phyloP scores from a whole-genome alignment of 2,329 filamentous ascomycete genomes.

The Teratosphaeria pseudoeucalypti region DNA sequence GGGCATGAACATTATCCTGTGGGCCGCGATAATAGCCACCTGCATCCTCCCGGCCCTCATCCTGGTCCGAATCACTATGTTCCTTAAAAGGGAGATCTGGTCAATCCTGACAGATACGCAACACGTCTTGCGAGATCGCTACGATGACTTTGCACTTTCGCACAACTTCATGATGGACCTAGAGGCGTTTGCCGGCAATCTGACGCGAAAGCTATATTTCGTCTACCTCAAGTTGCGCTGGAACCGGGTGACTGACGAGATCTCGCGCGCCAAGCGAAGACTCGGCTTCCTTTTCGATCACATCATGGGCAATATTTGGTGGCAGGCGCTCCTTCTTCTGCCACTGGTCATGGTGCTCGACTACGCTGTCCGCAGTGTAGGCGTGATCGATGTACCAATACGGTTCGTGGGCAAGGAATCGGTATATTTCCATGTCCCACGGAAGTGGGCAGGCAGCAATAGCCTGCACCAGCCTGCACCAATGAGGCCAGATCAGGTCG shows the following conservation, averaged over 20 bases:
- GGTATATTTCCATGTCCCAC: background rate
- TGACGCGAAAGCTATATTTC: background rate
- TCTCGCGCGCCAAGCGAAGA: background rate
- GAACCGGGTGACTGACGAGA: background rate
- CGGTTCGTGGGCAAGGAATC: background rate
- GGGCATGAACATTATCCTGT: too few species aligned
- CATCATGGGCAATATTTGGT: background rate
- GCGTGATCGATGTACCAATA: background rate
- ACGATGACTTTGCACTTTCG: background rate
- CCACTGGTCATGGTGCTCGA: background rate
- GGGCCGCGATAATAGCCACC: background rate
- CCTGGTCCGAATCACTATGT: background rate
- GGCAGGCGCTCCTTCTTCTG: background rate
- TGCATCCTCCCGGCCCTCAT: background rate
- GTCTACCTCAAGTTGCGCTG: background rate
- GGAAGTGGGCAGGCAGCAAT: background rate
- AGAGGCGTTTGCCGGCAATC: background rate
- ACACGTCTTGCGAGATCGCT: slow-evolving; percentile 17
- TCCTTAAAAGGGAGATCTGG: background rate
- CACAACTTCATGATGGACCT: background rate
- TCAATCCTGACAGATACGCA: slow-evolving; percentile 54
- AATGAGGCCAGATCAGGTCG: background rate
- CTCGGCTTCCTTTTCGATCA: background rate
- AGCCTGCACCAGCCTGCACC: background rate
- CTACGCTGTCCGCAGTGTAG: background rate